These are phyloP conservation scores for Colletotrichum sublineola DNA, from an alignment of 2,329 filamentous ascomycete genomes.

Conservation along the genomic window DNA sequence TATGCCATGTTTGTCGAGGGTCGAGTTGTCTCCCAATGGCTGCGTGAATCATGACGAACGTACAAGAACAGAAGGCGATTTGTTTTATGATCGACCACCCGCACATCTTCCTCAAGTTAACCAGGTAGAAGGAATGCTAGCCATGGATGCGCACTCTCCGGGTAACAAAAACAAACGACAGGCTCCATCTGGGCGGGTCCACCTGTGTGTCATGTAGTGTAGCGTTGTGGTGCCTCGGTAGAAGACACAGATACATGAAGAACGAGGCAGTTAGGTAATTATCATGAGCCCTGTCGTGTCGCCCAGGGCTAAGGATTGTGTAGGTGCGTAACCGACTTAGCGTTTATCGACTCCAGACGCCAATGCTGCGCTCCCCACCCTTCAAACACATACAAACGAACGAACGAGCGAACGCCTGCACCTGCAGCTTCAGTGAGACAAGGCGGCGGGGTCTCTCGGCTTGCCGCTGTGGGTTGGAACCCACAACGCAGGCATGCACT, in stretches of 20 bases:
- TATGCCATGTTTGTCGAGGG: not conserved
- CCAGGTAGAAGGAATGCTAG: not conserved
- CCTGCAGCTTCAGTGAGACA: conserved; percentile 1
- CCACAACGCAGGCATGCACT: not conserved
- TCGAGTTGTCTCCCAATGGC: not conserved
- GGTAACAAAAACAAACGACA: conserved; percentile 3
- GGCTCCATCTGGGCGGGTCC: not conserved
- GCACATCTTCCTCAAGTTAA: not conserved
- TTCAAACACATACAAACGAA: conserved; percentile 17
- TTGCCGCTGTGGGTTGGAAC: not conserved
- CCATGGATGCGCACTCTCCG: no score
- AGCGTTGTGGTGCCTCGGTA: not conserved
- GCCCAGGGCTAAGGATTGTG: not conserved
- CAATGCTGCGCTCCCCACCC: conserved; percentile 28
- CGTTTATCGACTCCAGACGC: conserved; percentile 23
- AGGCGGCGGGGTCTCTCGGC: not conserved
- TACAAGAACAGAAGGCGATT: not conserved
- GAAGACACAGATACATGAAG: no score
- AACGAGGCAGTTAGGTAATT: no score
- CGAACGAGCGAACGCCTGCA: conserved; percentile 28
- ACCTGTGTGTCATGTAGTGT: not conserved
- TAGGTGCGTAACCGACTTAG: not conserved
- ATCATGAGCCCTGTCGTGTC: not conserved
- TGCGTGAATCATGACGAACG: not conserved
- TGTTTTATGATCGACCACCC: conserved; percentile 15